phyloP scores from a whole-genome alignment of 805 yeast genomes.

The Metschnikowia drakensbergensis region DNA sequence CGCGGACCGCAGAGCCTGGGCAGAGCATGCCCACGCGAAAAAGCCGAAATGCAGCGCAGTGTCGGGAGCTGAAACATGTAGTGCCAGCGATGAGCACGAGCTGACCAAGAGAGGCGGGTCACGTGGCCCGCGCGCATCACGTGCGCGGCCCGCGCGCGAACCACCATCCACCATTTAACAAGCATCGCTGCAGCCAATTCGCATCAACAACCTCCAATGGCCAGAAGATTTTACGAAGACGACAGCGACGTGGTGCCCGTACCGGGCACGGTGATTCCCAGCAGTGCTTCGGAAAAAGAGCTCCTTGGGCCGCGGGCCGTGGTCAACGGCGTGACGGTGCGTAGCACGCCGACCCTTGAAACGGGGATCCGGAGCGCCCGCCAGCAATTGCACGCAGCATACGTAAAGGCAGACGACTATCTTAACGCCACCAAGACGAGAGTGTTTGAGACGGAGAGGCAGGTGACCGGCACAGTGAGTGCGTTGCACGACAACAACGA shows the following conservation, averaged over 20 bases:
- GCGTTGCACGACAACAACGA: conserved; percentile 62
- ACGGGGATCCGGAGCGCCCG: conserved; percentile 47
- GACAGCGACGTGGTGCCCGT: conserved; percentile 43
- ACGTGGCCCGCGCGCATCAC: background rate
- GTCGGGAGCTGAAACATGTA: conserved; percentile 3
- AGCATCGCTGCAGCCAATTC: background rate
- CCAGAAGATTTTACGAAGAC: conserved; percentile 48
- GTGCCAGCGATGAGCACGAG: background rate
- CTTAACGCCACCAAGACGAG: conserved; percentile 47
- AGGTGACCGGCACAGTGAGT: conserved; percentile 59
- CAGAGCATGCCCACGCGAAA: background rate
- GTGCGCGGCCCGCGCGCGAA: background rate
- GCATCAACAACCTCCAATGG: background rate
- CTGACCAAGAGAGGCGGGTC: background rate
- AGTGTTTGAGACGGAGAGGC: conserved; percentile 58
- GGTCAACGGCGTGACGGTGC: conserved; percentile 55
- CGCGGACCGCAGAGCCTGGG: background rate
- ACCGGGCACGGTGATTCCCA: conserved; percentile 49
- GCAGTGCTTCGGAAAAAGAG: conserved; percentile 40
- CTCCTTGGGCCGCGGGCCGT: conserved; percentile 44
- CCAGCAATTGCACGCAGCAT: conserved; percentile 32
- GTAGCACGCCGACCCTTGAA: conserved; percentile 50
- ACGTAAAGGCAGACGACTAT: conserved; percentile 24
- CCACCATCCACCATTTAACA: background rate
- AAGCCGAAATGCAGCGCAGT: background rate